phyloP scores from a whole-genome alignment of 1,139 yeast species.

The Suhomyces yuchorum region DNA sequence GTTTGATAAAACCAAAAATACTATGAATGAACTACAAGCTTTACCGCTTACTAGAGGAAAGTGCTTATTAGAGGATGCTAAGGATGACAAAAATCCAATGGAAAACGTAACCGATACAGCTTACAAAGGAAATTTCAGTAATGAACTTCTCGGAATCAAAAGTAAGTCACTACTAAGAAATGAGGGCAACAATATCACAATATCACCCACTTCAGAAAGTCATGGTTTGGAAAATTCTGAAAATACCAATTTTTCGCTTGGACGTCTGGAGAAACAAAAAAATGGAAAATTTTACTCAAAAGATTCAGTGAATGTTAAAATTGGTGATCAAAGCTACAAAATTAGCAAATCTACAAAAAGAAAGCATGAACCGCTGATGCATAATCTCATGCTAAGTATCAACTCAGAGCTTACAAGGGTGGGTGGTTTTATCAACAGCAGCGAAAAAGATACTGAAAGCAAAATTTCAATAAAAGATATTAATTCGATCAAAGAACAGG shows the following conservation, averaged over 20 bases:
- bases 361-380: not conserved
- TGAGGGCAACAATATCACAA: too few relatives aligned
- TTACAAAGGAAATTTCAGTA: too few relatives aligned
- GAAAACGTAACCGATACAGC: too few relatives aligned
- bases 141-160: too few relatives aligned
- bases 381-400: not conserved
- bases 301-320: not conserved
- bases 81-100: too few relatives aligned
- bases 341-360: not conserved
- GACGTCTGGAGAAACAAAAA: not conserved
- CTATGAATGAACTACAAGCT: not conserved
- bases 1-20: not conserved
- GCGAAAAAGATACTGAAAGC: not conserved
- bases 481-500: slow-evolving; percentile 45
- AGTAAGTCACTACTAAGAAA: too few relatives aligned
- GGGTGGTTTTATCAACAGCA: not conserved
- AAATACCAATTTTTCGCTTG: not conserved
- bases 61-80: too few relatives aligned
- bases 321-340: not conserved
- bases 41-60: too few relatives aligned
- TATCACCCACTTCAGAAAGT: too few relatives aligned
- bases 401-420: not conserved
- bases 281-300: not conserved
- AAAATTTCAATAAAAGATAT: slow-evolving; percentile 23
- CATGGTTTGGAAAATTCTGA: too few relatives aligned